phyloP scores from a whole-genome alignment of 805 yeast genomes.

The Nadsonia fulvescens region DNA sequence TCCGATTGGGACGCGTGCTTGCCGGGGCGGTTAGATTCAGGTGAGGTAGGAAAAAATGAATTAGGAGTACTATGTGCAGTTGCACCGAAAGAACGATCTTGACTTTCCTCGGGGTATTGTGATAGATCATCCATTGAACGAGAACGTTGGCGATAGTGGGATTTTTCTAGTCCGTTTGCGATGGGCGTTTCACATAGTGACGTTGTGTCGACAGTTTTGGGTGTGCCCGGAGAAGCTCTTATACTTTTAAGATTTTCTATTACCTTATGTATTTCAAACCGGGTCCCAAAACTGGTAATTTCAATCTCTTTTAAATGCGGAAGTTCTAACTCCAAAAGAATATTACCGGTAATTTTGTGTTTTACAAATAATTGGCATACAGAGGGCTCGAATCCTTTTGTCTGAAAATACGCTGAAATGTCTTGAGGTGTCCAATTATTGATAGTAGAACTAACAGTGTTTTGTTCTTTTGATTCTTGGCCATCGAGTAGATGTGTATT shows the following conservation, averaged over 20 bases:
- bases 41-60: too few relatives aligned
- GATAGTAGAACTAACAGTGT: not conserved
- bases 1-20: too few relatives aligned
- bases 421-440: slow-evolving; percentile 70
- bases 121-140: too few relatives aligned
- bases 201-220: slow-evolving; percentile 1
- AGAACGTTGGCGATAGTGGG: too few relatives aligned
- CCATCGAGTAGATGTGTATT: too few relatives aligned
- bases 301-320: slow-evolving; percentile 81
- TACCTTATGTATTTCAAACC: slow-evolving; percentile 81
- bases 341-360: slow-evolving; percentile 80
- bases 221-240: slow-evolving; percentile 1
- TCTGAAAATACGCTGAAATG: slow-evolving; percentile 60
- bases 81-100: too few relatives aligned
- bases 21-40: too few relatives aligned
- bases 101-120: too few relatives aligned
- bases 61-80: too few relatives aligned
- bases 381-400: slow-evolving; percentile 51
- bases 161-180: too few relatives aligned
- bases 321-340: slow-evolving; percentile 69
- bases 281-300: slow-evolving; percentile 81
- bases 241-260: slow-evolving; percentile 37
- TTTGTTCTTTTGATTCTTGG: too few relatives aligned
- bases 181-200: slow-evolving; percentile 2
- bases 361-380: slow-evolving; percentile 66